A percentile compares a stretch with the other conserved stretches of the same genome.
These are phyloP conservation scores for Stachybotrys chartarum DNA, from an alignment of 2,329 filamentous ascomycete species.

Conservation along the genomic window DNA sequence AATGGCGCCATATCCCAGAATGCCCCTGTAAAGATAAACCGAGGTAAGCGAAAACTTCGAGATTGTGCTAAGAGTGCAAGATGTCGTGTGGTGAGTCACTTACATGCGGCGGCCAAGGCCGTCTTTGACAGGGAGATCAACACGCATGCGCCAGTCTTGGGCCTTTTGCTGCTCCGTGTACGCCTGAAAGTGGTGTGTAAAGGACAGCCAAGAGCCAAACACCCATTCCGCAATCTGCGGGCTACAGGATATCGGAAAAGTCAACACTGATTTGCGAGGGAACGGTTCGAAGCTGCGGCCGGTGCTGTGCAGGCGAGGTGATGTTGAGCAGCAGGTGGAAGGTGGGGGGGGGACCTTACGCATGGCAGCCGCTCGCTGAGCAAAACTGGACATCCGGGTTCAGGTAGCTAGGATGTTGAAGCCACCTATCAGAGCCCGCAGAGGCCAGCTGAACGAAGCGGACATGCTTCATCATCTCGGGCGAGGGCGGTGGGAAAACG, in stretches of 20 bases:
- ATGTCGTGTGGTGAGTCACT: constrained; percentile 1
- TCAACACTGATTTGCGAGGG: background rate
- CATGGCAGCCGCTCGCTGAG: constrained; percentile 33
- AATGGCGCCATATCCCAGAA: constrained; percentile 39
- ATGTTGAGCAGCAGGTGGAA: background rate
- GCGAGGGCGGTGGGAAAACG: constrained; percentile 21
- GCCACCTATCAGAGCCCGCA: constrained; percentile 36
- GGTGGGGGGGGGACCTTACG: constrained; percentile 20
- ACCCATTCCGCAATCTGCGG: constrained; percentile 35
- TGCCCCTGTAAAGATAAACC: constrained; percentile 14
- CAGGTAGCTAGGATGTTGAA: constrained; percentile 23
- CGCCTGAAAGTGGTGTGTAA: constrained; percentile 20
- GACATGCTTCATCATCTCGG: constrained; percentile 23
- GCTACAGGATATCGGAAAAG: constrained; percentile 7
- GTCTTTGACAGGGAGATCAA: constrained; percentile 17
- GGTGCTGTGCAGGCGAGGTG: too few relatives aligned
- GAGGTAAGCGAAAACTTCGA: too few relatives aligned
- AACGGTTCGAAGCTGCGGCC: too few relatives aligned
- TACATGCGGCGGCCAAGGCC: constrained; percentile 27
- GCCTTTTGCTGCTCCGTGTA: constrained; percentile 21
- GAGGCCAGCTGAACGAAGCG: constrained; percentile 37
- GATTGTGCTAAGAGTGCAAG: too few relatives aligned
- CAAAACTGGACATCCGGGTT: constrained; percentile 28
- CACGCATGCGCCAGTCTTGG: constrained; percentile 16
- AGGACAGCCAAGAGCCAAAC: constrained; percentile 24